phyloP scores from a whole-genome alignment of 768 basidiomycete genomes.

The Cubamyces lactineus region DNA sequence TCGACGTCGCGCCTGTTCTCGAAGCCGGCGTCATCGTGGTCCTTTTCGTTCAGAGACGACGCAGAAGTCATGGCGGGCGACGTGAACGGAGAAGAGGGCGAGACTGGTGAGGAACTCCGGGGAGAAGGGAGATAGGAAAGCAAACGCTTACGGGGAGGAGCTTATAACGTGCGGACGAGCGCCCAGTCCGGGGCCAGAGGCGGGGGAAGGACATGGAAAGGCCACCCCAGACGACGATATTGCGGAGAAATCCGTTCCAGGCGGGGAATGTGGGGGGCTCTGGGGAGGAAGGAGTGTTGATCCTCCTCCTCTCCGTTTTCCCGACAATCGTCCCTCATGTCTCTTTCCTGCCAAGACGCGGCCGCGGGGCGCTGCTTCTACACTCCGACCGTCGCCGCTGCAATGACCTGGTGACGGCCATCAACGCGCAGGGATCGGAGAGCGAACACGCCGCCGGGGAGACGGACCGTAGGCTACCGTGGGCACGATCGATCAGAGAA shows the following conservation, averaged over 20 bases:
- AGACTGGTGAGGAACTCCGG: slow-evolving; percentile 11
- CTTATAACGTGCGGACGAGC: slow-evolving; percentile 20
- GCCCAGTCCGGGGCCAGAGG: slow-evolving; percentile 1
- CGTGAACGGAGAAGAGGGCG: neutral
- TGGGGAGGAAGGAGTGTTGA: slow-evolving; percentile 12
- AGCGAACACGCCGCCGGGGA: neutral
- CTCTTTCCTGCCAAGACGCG: neutral
- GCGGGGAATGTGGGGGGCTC: slow-evolving; percentile 13
- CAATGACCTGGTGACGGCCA: neutral
- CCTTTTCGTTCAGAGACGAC: slow-evolving; percentile 21
- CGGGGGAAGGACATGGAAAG: neutral
- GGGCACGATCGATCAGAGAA: slow-evolving; percentile 12
- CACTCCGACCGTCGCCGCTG: neutral
- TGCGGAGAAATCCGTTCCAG: slow-evolving; percentile 3
- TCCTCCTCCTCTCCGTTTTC: slow-evolving; percentile 3
- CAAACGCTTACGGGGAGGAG: slow-evolving; percentile 19
- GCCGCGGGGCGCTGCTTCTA: neutral
- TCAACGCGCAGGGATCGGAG: neutral
- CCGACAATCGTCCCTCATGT: slow-evolving; percentile 6
- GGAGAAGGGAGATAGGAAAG: slow-evolving; percentile 11
- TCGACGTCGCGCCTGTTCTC: slow-evolving; percentile 21
- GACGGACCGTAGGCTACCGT: slow-evolving; percentile 1
- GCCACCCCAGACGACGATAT: slow-evolving; percentile 7
- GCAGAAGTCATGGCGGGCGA: slow-evolving; percentile 25
- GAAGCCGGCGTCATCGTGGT: slow-evolving; percentile 19